Base-by-base conservation (phyloP, 2,329 filamentous ascomycete genomes). In the Emydomyces testavorans region DNA sequence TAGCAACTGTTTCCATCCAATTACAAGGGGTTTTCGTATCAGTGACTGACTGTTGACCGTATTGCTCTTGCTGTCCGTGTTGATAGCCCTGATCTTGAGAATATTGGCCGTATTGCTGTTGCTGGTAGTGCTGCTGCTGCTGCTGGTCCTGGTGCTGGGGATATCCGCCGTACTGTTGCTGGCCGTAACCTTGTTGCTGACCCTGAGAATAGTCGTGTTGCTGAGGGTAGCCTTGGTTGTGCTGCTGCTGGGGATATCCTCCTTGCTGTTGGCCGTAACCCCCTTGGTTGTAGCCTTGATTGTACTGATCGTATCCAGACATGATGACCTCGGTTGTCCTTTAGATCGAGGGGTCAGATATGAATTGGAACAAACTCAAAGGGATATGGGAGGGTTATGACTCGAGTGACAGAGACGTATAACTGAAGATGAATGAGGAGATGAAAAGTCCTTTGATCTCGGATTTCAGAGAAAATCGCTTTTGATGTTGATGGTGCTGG, bases 261-360 rank as follows among this genome's bases (percentile, higher is more conserved):
- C 58, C 55, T 53, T 64, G 54, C 53, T 63, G 53, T 50, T 60
- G 58, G 15, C 50, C 50, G 26, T 59, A 54, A 34, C 52, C 49
- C 37, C 61, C 56, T 41, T 58, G 53, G 47, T 60, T 53, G 49
- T 57, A 50, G 42, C 61, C 57, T 47, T 58, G 53, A 45, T 61
- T 55, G 50, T 58, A 51, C 45, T 61, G 56, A 48, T 55, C 48
- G 53, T 55, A 55, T 16, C 47, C 51, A 18, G 51, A 53, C 46
- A 52, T 54, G n/a, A n/a, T n/a, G n/a, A n/a, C n/a, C n/a, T n/a
- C n/a, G n/a, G n/a, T n/a, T n/a, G n/a, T n/a, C n/a, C n/a, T n/a
- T n/a, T n/a, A n/a, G n/a, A n/a, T n/a, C n/a, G n/a, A n/a, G n/a
- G n/a, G n/a, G n/a, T n/a, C n/a, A n/a, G n/a, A n/a, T n/a, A n/a